Base-by-base conservation (phyloP, 768 basidiomycete species). In the Galerina marginata region DNA sequence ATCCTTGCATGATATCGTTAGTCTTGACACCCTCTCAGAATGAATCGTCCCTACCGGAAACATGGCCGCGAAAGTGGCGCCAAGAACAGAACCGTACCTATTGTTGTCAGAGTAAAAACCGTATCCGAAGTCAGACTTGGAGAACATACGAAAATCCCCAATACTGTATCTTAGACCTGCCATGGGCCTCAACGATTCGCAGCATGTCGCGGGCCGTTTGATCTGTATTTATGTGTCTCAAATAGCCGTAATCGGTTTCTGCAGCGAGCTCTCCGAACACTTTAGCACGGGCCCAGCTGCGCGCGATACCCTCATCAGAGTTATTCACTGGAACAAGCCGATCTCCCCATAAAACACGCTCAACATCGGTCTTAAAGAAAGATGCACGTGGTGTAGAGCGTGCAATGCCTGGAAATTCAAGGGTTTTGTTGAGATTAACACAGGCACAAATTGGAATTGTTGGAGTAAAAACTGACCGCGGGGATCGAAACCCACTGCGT, bases 401-500 rank as follows among this genome's bases (percentile, higher is more conserved):
- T 23, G 67, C 71, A 16, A 80, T 66, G 36, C 80, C 77, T 79
- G 45, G 9, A 29, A 53, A 39, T 4, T 6, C 9, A 20, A 20
- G 20, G 20, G 20, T 25, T 40, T 25, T 6, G 0, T 36, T 14
- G 29, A 47, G 16, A 23, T 9, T 16, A 42, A 49, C 52, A 11
- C 20, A 23, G 33, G 29, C 12, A 10, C 4, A 5, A 15, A 15
- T 15, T 53, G 23, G 9, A 47, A 20, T 15, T 16, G n/a, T 14
- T n/a, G 1, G 45, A 33, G 12, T 20, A 25, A 54, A 36, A 6
- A 58, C 64, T 26, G 56, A 79, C 80, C 81, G 68, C 81, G 70
- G 7, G 81, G 81, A 65, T 83, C 83, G 55, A 82, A 83, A 2
- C 79, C 74, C 12, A 84, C 73, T 7, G 82, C 65, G 50, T 84